A percentile compares a stretch with the other conserved stretches of the same genome.
Conservation (phyloP, 2,329 filamentous ascomycete genomes). For the Aspergillus calidoustus region DNA sequence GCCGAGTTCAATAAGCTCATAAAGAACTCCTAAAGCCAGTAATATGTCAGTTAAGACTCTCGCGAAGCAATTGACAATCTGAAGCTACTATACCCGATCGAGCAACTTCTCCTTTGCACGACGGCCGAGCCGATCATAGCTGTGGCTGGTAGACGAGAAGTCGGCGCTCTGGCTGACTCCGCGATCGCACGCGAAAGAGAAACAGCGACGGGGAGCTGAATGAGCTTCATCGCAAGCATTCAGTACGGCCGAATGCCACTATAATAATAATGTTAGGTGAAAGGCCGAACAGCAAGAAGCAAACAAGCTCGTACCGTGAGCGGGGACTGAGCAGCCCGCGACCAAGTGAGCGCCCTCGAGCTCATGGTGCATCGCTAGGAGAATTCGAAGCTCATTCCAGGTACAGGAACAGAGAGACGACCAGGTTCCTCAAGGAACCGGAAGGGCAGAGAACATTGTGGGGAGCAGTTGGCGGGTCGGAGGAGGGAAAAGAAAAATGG, state of each 20-base stretch:
- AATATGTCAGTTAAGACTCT: constrained; percentile 12
- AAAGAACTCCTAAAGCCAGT: constrained; percentile 70
- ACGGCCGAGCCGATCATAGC: constrained; percentile 39
- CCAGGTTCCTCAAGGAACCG: constrained; percentile 8
- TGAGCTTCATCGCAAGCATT: constrained; percentile 19
- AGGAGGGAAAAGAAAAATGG: constrained; percentile 23
- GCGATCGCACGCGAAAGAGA: constrained; percentile 26
- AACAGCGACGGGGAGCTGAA: constrained; percentile 18
- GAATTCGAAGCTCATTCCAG: constrained; percentile 11
- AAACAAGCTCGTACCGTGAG: constrained; percentile 31
- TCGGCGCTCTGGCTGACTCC: constrained; percentile 34
- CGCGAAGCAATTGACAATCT: neutral
- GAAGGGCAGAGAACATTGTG: constrained; percentile 16
- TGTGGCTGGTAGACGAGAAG: constrained; percentile 36
- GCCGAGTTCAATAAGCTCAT: constrained; percentile 85
- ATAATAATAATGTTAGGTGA: neutral
- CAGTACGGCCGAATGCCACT: constrained; percentile 28
- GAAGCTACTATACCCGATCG: constrained; percentile 41
- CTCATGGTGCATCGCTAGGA: constrained; percentile 38
- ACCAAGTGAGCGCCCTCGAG: constrained; percentile 38
- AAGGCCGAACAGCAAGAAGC: neutral
- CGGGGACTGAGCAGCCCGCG: constrained; percentile 35
- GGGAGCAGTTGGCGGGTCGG: constrained; percentile 13
- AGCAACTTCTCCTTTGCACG: constrained; percentile 50
- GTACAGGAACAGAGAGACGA: constrained; percentile 23